These are phyloP conservation scores for Colletotrichum sp. DNA, from an alignment of 2,329 filamentous ascomycete species.

Conservation along the genomic window DNA sequence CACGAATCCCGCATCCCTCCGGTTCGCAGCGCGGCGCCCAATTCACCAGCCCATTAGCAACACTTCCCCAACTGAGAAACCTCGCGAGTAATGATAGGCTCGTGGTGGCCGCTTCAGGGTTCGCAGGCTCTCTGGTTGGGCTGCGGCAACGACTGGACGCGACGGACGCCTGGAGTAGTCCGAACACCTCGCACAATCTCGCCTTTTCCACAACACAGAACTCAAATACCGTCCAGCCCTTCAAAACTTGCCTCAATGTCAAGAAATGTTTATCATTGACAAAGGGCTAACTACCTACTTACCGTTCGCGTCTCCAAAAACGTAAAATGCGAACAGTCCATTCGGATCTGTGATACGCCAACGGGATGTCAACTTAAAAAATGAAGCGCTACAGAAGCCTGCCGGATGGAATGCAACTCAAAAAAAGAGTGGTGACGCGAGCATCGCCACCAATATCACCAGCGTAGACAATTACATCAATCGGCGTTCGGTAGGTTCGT, in stretches of 20 bases:
- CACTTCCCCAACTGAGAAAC: background rate
- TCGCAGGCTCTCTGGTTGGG: background rate
- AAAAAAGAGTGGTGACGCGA: background rate
- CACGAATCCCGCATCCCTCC: background rate
- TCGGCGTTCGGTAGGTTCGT: background rate
- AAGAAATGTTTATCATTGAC: background rate
- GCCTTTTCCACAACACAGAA: background rate
- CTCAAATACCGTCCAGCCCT: background rate
- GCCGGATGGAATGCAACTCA: background rate
- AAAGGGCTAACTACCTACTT: background rate
- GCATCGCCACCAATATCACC: background rate
- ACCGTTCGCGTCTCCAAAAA: background rate
- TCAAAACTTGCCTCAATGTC: background rate
- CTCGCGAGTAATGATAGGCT: background rate
- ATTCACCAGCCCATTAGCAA: background rate
- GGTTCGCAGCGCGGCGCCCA: background rate
- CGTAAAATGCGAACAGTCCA: background rate
- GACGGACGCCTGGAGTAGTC: background rate
- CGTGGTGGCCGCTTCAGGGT: background rate
- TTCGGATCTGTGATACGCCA: background rate
- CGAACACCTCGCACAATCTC: background rate
- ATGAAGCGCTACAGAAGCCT: background rate
- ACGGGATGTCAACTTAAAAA: background rate
- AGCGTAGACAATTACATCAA: background rate
- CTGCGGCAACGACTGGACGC: background rate